Evolutionary conservation across 2,329 filamentous ascomycete genomes (phyloP).

Genomic region (Scolecobasidium constrictum): DNA sequence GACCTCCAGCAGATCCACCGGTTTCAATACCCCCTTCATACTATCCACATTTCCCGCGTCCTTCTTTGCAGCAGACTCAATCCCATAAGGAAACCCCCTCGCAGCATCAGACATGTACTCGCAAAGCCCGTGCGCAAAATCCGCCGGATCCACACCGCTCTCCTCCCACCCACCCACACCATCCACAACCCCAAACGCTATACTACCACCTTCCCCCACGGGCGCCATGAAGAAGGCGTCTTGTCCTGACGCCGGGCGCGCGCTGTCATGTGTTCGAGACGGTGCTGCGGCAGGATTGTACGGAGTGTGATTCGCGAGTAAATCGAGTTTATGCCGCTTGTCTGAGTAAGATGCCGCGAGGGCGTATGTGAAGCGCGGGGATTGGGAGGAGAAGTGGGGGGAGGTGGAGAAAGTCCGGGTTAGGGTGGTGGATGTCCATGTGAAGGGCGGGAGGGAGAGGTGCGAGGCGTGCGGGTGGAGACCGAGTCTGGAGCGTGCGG

Average conservation of each 20-base stretch:
- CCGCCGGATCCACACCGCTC: constrained; percentile 82
- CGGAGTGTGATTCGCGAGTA: constrained; percentile 23
- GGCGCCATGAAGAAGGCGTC: constrained; percentile 89
- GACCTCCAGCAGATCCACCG: constrained; percentile 63
- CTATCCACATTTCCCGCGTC: too few relatives aligned
- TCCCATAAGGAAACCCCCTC: constrained; percentile 40
- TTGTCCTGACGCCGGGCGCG: constrained; percentile 71
- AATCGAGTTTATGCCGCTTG: constrained; percentile 25
- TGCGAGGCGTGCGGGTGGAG: background rate
- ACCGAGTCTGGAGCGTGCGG: too few relatives aligned
- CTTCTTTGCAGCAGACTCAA: constrained; percentile 14
- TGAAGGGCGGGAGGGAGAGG: background rate
- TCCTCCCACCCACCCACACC: constrained; percentile 94
- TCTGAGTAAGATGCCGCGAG: constrained; percentile 30
- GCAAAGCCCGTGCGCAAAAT: constrained; percentile 91
- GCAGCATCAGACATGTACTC: constrained; percentile 80
- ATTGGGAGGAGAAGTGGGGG: constrained; percentile 1
- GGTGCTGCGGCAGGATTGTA: background rate
- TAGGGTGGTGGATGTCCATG: background rate
- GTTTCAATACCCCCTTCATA: too few relatives aligned
- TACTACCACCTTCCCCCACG: constrained; percentile 48
- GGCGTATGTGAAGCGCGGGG: constrained; percentile 22
- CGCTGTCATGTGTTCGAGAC: too few relatives aligned
- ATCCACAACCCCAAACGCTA: constrained; percentile 85
- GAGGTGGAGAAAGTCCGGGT: constrained; percentile 7